phyloP scores from a whole-genome alignment of 1,284 basidiomycete genomes.

The Rhodotorula sp. region DNA sequence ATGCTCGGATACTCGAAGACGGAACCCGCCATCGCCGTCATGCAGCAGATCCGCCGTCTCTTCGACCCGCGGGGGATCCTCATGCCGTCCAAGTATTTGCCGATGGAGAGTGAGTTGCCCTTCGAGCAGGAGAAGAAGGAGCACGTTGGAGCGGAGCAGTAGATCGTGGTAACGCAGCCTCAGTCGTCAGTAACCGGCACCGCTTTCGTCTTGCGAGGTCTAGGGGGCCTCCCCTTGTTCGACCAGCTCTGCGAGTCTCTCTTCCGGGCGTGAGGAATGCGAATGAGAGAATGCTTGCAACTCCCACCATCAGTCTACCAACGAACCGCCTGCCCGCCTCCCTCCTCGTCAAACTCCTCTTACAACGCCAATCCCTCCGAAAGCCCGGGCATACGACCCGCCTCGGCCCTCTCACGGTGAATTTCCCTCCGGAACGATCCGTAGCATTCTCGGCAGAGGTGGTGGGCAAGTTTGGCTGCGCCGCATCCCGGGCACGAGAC shows the following conservation, averaged over 20 bases:
- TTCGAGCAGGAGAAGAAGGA: neutral
- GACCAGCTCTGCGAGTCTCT: too few species aligned
- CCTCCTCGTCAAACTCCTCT: too few species aligned
- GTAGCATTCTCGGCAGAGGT: conserved; percentile 83
- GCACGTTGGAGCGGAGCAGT: neutral
- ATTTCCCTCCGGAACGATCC: conserved; percentile 67
- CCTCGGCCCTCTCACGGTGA: conserved; percentile 21
- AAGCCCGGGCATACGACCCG: too few species aligned
- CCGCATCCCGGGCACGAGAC: conserved; percentile 92
- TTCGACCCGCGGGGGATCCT: conserved; percentile 91
- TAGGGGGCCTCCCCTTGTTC: too few species aligned
- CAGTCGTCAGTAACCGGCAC: too few species aligned
- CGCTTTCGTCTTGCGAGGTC: too few species aligned
- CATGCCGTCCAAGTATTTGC: conserved; percentile 62
- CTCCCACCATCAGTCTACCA: too few species aligned
- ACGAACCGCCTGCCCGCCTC: too few species aligned
- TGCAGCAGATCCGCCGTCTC: conserved; percentile 85
- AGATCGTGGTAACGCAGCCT: too few species aligned
- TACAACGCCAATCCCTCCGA: too few species aligned
- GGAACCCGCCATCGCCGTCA: conserved; percentile 73
- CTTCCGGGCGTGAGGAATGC: too few species aligned
- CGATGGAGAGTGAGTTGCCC: neutral
- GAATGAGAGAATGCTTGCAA: too few species aligned
- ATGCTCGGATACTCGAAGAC: conserved; percentile 86
- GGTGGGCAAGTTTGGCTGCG: conserved; percentile 79